Percentiles rank a stretch among this genome's conserved stretches.
phyloP scores from a whole-genome alignment of 2,329 filamentous ascomycete species.

The Phialophora expanda region DNA sequence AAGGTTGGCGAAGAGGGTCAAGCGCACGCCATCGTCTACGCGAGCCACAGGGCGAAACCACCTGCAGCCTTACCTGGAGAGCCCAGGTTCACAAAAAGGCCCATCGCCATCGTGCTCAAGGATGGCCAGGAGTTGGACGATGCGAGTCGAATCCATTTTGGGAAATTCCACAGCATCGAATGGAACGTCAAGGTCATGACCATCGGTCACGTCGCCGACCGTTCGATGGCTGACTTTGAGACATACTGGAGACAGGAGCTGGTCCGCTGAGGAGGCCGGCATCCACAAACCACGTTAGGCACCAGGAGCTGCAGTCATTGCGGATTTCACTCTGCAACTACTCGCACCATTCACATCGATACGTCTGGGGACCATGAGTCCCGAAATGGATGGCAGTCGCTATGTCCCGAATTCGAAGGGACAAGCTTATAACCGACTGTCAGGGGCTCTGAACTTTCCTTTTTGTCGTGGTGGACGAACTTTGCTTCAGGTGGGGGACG shows the following conservation, averaged over 20 bases:
- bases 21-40: not conserved
- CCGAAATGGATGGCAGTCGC: not conserved
- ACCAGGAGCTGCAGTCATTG: not conserved
- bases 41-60: not conserved
- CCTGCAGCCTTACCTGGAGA: constrained; percentile 10
- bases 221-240: constrained; percentile 8
- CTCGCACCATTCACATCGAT: not conserved
- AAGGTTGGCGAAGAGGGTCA: not conserved
- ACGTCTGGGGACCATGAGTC: not conserved
- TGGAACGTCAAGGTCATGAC: constrained; percentile 52
- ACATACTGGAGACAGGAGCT: constrained; percentile 9
- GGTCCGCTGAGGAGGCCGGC: not conserved
- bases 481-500: too few relatives aligned
- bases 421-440: not conserved
- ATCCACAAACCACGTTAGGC: not conserved
- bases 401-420: not conserved
- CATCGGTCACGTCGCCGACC: constrained; percentile 42
- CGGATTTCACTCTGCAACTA: not conserved
- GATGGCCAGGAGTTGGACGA: constrained; percentile 40
- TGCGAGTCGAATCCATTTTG: constrained; percentile 50
- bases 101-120: constrained; percentile 45
- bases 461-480: not conserved
- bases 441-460: not conserved
- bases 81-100: constrained; percentile 41
- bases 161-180: constrained; percentile 51